These are phyloP conservation scores for Botrytis porri DNA, from an alignment of 2,329 filamentous ascomycete genomes.

Conservation along the genomic window DNA sequence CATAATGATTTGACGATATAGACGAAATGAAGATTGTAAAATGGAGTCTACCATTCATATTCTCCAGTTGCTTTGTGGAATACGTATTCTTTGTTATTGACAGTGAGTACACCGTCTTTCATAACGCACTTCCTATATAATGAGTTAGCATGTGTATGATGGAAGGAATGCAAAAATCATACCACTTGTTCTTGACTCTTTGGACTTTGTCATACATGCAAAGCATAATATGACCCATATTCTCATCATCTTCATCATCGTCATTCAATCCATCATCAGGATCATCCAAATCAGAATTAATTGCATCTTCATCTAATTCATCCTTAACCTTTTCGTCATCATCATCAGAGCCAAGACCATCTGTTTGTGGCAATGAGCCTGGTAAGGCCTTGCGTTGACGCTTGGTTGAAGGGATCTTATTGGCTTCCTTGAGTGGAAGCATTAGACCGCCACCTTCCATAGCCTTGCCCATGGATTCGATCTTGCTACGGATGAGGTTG, in stretches of 20 bases:
- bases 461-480: conserved; percentile 61
- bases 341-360: conserved; percentile 57
- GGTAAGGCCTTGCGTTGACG: conserved; percentile 37
- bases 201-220: conserved; percentile 99
- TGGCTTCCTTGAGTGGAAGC: conserved; percentile 56
- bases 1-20: background rate
- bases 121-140: conserved; percentile 84
- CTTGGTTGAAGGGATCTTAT: conserved; percentile 33
- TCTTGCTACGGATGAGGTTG: conserved; percentile 63
- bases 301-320: conserved; percentile 81
- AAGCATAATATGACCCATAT: conserved; percentile 86
- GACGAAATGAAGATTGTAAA: background rate
- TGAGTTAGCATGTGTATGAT: conserved; percentile 1
- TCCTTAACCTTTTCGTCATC: conserved; percentile 56
- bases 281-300: conserved; percentile 97
- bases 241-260: conserved; percentile 83
- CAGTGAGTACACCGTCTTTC: conserved; percentile 92
- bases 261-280: conserved; percentile 82
- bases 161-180: conserved; percentile 33
- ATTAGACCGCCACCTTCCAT: conserved; percentile 76
- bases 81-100: conserved; percentile 92
- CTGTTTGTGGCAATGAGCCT: conserved; percentile 47
- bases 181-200: conserved; percentile 98
- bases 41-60: conserved; percentile 78
- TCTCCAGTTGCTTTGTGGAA: conserved; percentile 98